Base-by-base conservation (phyloP, 2,329 filamentous ascomycete genomes). In the Cladosporium colombiae region DNA sequence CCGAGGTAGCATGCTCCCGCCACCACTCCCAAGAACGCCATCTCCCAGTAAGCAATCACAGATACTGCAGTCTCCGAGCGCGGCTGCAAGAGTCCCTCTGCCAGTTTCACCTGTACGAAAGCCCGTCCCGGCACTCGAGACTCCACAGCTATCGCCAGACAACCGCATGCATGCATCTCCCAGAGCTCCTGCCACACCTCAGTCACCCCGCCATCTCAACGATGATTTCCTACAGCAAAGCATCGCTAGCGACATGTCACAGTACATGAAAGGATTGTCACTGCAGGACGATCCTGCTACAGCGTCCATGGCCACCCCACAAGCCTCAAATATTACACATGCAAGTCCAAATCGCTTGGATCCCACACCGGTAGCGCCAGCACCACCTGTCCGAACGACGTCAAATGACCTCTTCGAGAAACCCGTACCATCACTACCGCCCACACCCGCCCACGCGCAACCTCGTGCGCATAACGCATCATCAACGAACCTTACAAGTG, bases 161-260 rank as follows among this genome's bases (percentile, higher is more conserved):
- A 53, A 67, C 66, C 29, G 68, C 75, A 69, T 70, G 18, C 73
- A 74, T 37, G 71, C 74, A 29, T 77, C 70, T 6, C 74, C 70
- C 52, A 73, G 69, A 63, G 72, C 74, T 35, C 71, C 75, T 27
- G 73, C 72, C 10, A 75, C 75, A 18, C 75, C 73, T 23, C 70
- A 73, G 18, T 71, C 71, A 14, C 73, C 75, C 33, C 70, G 73
- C 29, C 60, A 74, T n/a, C 67, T 77, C 29, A 78, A 78, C 61
- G 81, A 83, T 64, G 81, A 82, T 40, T 82, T 80, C 64, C 70
- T 83, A n/a, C 81, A 83, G 69, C 79, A 81, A 56, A 79, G 78
- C 8, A 82, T 83, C 55, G 80, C 80, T 63, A 78, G 76, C 27
- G 78, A 78, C 60, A 76, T 82, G 74, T 80, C 80, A 7, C 70